Conservation (phyloP, 1,284 basidiomycete genomes). For the Dichomitus squalens region DNA sequence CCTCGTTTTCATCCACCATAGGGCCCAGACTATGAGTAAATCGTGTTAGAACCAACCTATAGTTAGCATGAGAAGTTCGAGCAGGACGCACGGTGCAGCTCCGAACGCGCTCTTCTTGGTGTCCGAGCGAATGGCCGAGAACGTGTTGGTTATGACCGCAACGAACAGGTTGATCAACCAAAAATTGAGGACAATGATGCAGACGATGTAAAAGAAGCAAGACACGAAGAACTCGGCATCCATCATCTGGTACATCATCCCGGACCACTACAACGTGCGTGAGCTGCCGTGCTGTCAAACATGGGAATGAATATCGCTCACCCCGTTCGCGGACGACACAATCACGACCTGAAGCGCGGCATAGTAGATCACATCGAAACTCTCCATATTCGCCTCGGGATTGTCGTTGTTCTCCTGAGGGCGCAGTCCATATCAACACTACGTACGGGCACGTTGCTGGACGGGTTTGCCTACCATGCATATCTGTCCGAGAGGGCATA, state of each 20-base stretch:
- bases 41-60: not conserved
- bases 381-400: slow-evolving; percentile 70
- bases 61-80: not conserved
- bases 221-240: slow-evolving; percentile 91
- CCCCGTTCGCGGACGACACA: slow-evolving; percentile 79
- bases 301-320: slow-evolving; percentile 40
- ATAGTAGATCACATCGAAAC: slow-evolving; percentile 90
- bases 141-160: slow-evolving; percentile 95
- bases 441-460: not conserved
- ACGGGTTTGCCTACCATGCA: slow-evolving; percentile 57
- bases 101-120: slow-evolving; percentile 95
- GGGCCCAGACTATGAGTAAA: slow-evolving; percentile 41
- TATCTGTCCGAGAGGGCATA: slow-evolving; percentile 82
- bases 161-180: slow-evolving; percentile 96
- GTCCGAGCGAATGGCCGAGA: slow-evolving; percentile 85
- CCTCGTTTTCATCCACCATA: slow-evolving; percentile 54
- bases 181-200: slow-evolving; percentile 85
- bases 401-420: slow-evolving; percentile 62
- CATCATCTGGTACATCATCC: slow-evolving; percentile 90
- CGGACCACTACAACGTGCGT: slow-evolving; percentile 56
- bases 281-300: too few relatives aligned
- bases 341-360: slow-evolving; percentile 86
- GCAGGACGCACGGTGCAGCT: slow-evolving; percentile 59
- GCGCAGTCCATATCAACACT: not conserved
- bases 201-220: slow-evolving; percentile 87